Base-by-base conservation (phyloP, 2,329 filamentous ascomycete species). In the Diaporthe capsici region DNA sequence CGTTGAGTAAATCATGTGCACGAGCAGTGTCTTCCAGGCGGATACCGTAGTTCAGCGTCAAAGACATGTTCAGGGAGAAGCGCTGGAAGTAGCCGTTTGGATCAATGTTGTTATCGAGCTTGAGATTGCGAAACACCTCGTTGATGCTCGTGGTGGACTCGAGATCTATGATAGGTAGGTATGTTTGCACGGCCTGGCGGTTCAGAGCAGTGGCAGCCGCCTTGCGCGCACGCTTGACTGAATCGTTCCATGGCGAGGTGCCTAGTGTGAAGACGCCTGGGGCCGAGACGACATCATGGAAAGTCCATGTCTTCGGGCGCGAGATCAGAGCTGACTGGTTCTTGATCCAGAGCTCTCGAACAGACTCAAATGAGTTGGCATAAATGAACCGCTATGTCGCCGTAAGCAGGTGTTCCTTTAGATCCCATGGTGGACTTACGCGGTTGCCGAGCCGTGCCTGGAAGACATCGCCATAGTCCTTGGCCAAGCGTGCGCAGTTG, bases 61-160 rank as follows among this genome's bases (percentile, higher is more conserved):
- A 10, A 39, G 57, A 60, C 10, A 60, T 25, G 34, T 39, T 60
- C 20, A 60, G 20, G 20, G 57, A 60, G 20, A 60, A 60, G 20
- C 34, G 57, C 34, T 60, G 57, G 34, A 60, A 60, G 34, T 60
- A 60, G 57, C 31, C 57, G 57, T 60, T 60, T n/a, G 57, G 57
- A 4, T 60, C 57, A 37, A 60, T n/a, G 22, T 60, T 60, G 20
- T 39, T 37, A 8, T 60, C 57, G 39, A 37, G 34, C 22, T 39
- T 60, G 20, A 60, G 4, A 25, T 39, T 60, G 10, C 20, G 34
- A 39, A 39, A 60, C 22, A 60, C 22, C 57, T 60, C 57, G 20
- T 60, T 39, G 20, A 60, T 60, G 31, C 34, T 60, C 10, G 57
- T 39, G 9, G 57, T 39, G 20, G 57, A 60, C 57, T 60, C 57